Evolutionary conservation across 371 early-diverging fungal genomes (phyloP).

Genomic region (Polyrhizophydium stewartii): DNA sequence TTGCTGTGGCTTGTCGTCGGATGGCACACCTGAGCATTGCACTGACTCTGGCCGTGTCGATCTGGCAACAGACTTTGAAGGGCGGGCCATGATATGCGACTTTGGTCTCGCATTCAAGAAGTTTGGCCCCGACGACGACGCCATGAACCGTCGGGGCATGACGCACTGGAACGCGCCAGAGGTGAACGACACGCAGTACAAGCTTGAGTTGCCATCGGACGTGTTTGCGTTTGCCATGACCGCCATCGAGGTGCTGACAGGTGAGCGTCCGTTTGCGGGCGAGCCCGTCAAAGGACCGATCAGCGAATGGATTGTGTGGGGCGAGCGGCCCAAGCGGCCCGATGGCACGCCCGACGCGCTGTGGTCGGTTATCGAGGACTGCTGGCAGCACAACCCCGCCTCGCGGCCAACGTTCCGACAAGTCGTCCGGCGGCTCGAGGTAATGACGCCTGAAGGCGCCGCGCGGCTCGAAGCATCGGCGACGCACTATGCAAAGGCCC

Average conservation of each 20-base stretch:
- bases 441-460: too few relatives aligned
- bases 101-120: conserved; percentile 27
- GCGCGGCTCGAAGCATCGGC: too few relatives aligned
- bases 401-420: not conserved
- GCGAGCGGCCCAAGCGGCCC: conserved; percentile 3
- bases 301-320: conserved; percentile 7
- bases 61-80: too few relatives aligned
- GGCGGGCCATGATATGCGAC: conserved; percentile 19
- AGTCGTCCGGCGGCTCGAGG: not conserved
- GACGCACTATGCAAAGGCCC: too few relatives aligned
- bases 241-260: conserved; percentile 22
- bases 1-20: too few relatives aligned
- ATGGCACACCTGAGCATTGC: too few relatives aligned
- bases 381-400: not conserved
- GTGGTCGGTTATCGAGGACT: not conserved
- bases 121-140: conserved; percentile 10
- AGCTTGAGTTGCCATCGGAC: conserved; percentile 18
- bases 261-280: conserved; percentile 7
- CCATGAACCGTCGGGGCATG: conserved; percentile 7
- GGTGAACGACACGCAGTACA: conserved; percentile 13
- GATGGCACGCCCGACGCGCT: not conserved
- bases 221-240: conserved; percentile 34
- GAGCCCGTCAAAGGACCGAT: not conserved
- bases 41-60: too few relatives aligned
- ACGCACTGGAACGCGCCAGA: conserved; percentile 30